Evolutionary conservation across 768 basidiomycete species (phyloP).

Genomic region (Podaxis sp.): DNA sequence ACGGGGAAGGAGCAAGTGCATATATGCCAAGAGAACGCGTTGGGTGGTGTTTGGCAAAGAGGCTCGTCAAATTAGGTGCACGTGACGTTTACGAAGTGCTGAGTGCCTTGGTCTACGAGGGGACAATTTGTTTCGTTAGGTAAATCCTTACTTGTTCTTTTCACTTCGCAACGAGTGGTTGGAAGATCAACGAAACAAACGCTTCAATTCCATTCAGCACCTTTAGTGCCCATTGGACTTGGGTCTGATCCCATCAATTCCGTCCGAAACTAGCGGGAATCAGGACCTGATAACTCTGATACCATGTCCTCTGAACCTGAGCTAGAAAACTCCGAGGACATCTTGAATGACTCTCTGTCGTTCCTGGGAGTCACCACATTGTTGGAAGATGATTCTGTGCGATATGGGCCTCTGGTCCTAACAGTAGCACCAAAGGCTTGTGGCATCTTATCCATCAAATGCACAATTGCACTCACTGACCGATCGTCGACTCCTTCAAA

Average conservation of each 20-base stretch:
- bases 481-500: conserved; percentile 1
- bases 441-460: not conserved
- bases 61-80: not conserved
- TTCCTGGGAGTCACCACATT: conserved; percentile 45
- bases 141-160: not conserved
- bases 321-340: conserved; percentile 38
- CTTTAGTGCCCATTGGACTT: not conserved
- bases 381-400: conserved; percentile 38
- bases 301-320: not conserved
- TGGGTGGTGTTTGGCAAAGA: conserved; percentile 1
- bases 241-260: not conserved
- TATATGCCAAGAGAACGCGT: not conserved
- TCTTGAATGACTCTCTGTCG: conserved; percentile 46
- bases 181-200: too few relatives aligned
- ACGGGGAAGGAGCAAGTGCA: not conserved
- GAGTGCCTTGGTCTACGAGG: not conserved
- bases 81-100: not conserved
- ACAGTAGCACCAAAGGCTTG: conserved; percentile 58
- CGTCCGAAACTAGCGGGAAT: not conserved
- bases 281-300: not conserved
- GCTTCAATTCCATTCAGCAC: too few relatives aligned
- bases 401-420: conserved; percentile 50
- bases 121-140: not conserved
- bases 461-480: conserved; percentile 48
- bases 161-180: not conserved